These are phyloP conservation scores for Zarea fungicola DNA, from an alignment of 2,329 filamentous ascomycete genomes.

Conservation along the genomic window DNA sequence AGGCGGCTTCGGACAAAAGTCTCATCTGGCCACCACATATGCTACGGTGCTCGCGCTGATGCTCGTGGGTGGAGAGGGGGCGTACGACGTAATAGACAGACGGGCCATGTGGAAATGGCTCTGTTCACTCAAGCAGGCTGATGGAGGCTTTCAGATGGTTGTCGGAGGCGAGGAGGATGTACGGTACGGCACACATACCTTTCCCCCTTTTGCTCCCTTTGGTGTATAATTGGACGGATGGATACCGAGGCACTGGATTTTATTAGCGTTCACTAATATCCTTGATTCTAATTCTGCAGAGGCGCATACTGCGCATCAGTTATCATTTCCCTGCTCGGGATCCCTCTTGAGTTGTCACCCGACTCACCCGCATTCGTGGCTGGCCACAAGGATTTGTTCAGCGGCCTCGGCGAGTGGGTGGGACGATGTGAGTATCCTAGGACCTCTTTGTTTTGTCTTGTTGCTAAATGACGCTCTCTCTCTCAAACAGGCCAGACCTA, in stretches of 20 bases:
- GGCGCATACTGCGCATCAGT: constrained; percentile 90
- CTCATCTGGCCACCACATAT: constrained; percentile 87
- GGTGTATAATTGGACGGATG: not conserved
- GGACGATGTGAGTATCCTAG: constrained; percentile 59
- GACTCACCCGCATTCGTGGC: constrained; percentile 62
- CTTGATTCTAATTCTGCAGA: constrained; percentile 40
- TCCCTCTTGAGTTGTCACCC: constrained; percentile 73
- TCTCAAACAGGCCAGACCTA: constrained; percentile 70
- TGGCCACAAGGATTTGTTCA: constrained; percentile 61
- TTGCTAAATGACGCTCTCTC: not conserved
- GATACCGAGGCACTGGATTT: constrained; percentile 5
- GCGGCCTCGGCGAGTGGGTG: constrained; percentile 73
- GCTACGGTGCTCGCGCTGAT: constrained; percentile 74
- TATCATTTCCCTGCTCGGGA: constrained; percentile 73
- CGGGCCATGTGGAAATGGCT: constrained; percentile 88
- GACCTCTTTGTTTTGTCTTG: not conserved
- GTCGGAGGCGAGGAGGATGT: constrained; percentile 89
- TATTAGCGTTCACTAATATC: no score
- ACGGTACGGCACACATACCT: constrained; percentile 47
- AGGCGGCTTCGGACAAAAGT: constrained; percentile 84
- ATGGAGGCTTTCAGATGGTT: constrained; percentile 86
- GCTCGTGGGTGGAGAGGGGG: constrained; percentile 69
- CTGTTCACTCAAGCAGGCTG: constrained; percentile 74
- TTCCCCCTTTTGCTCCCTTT: not conserved
- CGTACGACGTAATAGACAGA: constrained; percentile 72